Base-by-base conservation (phyloP, 345 rosid species). In the Toxicodendron radicans region DNA sequence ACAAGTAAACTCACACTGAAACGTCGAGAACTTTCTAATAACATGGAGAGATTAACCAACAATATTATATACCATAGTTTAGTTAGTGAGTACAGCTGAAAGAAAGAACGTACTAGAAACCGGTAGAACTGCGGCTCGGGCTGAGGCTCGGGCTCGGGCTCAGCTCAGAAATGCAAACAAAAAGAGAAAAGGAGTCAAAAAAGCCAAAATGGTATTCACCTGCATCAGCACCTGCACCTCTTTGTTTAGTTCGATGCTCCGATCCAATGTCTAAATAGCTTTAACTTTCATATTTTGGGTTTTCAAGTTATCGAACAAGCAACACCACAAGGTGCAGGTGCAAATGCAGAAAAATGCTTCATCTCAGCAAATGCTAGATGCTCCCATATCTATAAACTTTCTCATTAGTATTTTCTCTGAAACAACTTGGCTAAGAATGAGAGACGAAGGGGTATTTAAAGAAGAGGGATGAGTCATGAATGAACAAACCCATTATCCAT, bases 281-380 rank as follows among this genome's bases (percentile, higher is more conserved):
- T 62, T 45, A 17, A 14, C 43, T 38, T 38, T 38, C 8, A 38
- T 38, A 38, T 38, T 17, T 43, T n/a, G 53, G 8, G 13, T 52
- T 60, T 62, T 9, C 18, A 53, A 13, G 51, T 24, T 21, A 33
- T 51, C 14, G 57, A 30, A 59, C 20, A 58, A 52, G 8, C 3
- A 52, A 24, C 32, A 17, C 45, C 35, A 33, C 53, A 72, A 88
- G 88, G 85, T 85, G 88, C 89, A 88, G 89, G 91, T 88, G 89
- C 88, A 85, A 88, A 82, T 88, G 89, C 89, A 88, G 88, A 78
- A 13, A 68, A 88, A 88, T 79, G 85, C 86, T 33, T 64, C 88
- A 85, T 64, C 80, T 79, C 76, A 78, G 83, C 67, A 67, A 10
- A 32, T 49, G 16, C 20, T 38, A 5, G 30, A 32, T 4, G 64